phyloP scores from a whole-genome alignment of 345 rosid genomes.

The Angophora floribunda region DNA sequence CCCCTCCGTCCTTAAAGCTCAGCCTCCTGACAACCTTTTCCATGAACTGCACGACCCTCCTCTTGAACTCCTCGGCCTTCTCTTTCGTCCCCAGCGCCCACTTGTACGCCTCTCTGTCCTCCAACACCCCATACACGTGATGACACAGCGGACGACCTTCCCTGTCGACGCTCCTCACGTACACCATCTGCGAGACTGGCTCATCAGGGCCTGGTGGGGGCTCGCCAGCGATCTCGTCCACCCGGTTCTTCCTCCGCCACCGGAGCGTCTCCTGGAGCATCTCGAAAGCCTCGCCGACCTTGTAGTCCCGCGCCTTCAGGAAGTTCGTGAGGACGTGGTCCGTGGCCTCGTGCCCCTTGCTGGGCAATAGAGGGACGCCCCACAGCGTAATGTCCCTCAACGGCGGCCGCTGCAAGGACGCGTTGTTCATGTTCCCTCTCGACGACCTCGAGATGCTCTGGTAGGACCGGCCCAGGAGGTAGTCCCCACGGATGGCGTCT shows the following conservation, averaged over 20 bases:
- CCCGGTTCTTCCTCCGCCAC: slow-evolving; percentile 31
- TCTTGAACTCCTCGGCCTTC: slow-evolving; percentile 13
- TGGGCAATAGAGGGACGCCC: slow-evolving; percentile 58
- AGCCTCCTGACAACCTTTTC: slow-evolving; percentile 29
- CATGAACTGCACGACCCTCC: slow-evolving; percentile 25
- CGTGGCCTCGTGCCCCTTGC: slow-evolving; percentile 36
- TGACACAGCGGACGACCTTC: slow-evolving; percentile 42
- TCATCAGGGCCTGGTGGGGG: slow-evolving; percentile 7
- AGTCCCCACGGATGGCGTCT: slow-evolving; percentile 35
- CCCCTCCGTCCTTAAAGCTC: slow-evolving; percentile 33
- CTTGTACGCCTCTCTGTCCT: slow-evolving; percentile 8
- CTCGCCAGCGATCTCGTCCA: slow-evolving; percentile 20
- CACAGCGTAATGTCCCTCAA: slow-evolving; percentile 25
- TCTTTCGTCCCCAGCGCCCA: slow-evolving; percentile 15
- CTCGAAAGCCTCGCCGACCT: slow-evolving; percentile 34
- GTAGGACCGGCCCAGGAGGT: slow-evolving; percentile 11
- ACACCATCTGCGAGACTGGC: not conserved
- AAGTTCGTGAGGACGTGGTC: slow-evolving; percentile 36
- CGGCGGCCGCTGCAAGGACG: not conserved
- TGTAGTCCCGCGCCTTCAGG: slow-evolving; percentile 30
- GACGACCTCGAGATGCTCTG: not conserved
- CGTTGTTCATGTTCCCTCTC: not conserved
- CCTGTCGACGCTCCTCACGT: slow-evolving; percentile 17
- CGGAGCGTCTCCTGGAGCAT: slow-evolving; percentile 38
- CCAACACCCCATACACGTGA: slow-evolving; percentile 18